Conservation (phyloP, 2,329 filamentous ascomycete species). For the Fragosphaeria purpurea region DNA sequence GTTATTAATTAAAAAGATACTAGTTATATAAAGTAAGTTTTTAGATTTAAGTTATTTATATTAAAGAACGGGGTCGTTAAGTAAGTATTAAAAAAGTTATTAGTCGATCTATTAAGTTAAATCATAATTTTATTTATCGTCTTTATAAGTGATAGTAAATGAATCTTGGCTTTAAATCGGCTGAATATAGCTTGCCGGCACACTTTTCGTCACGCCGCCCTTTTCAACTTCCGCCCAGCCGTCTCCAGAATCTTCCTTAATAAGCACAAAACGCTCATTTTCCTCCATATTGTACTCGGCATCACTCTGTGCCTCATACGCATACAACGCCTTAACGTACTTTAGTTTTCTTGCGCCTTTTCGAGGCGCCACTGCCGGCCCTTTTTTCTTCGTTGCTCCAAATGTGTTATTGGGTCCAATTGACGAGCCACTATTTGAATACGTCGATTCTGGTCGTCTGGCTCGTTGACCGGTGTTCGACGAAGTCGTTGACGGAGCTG, state of each 20-base stretch:
- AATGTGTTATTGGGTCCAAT: slow-evolving; percentile 29
- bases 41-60: too few relatives aligned
- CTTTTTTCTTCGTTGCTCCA: slow-evolving; percentile 62
- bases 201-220: slow-evolving; percentile 74
- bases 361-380: slow-evolving; percentile 80
- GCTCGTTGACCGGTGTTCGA: slow-evolving; percentile 36
- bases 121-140: too few relatives aligned
- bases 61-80: too few relatives aligned
- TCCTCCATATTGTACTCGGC: slow-evolving; percentile 83
- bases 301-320: slow-evolving; percentile 78
- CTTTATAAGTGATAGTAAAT: too few relatives aligned
- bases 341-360: slow-evolving; percentile 87
- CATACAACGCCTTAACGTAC: slow-evolving; percentile 88
- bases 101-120: too few relatives aligned
- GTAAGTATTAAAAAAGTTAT: too few relatives aligned
- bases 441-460: slow-evolving; percentile 59
- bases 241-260: slow-evolving; percentile 80
- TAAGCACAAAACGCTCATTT: slow-evolving; percentile 83
- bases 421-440: slow-evolving; percentile 68
- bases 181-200: slow-evolving; percentile 89
- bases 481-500: slow-evolving; percentile 32
- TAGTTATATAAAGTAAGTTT: too few relatives aligned
- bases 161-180: slow-evolving; percentile 55
- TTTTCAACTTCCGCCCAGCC: slow-evolving; percentile 97
- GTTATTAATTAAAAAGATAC: too few relatives aligned